phyloP scores from a whole-genome alignment of 192 early-diverging fungal genomes.

The Phlyctochytrium planicorne region DNA sequence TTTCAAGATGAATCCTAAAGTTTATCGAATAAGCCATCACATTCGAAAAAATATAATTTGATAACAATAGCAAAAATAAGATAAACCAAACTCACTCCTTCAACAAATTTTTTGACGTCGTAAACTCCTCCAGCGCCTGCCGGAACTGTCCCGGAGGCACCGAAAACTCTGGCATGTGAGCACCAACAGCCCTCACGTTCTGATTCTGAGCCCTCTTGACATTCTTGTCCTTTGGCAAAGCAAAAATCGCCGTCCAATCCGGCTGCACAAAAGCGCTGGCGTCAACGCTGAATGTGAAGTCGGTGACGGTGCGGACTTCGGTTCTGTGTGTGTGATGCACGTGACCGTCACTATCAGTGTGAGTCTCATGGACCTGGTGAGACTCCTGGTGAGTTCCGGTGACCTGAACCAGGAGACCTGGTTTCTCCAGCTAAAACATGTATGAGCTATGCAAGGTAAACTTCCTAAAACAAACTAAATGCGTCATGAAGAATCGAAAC shows the following conservation, averaged over 20 bases:
- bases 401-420: neutral
- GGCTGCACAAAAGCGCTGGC: neutral
- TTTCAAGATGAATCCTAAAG: slow-evolving; percentile 30
- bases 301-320: neutral
- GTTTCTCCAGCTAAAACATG: neutral
- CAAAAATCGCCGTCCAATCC: neutral
- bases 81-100: slow-evolving; percentile 29
- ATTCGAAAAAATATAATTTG: neutral
- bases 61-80: neutral
- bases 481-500: neutral
- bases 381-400: neutral
- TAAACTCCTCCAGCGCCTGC: slow-evolving; percentile 17
- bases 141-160: neutral
- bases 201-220: neutral
- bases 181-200: neutral
- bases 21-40: neutral
- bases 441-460: no score
- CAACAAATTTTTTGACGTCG: slow-evolving; percentile 15
- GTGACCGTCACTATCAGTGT: neutral
- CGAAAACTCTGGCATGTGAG: neutral
- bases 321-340: neutral
- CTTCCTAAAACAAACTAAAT: neutral
- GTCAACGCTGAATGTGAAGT: neutral
- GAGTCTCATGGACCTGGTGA: neutral
- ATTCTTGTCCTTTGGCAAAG: neutral